Evolutionary conservation across 129 eudicot genomes (phyloP).

Genomic region (Lactuca saligna): DNA sequence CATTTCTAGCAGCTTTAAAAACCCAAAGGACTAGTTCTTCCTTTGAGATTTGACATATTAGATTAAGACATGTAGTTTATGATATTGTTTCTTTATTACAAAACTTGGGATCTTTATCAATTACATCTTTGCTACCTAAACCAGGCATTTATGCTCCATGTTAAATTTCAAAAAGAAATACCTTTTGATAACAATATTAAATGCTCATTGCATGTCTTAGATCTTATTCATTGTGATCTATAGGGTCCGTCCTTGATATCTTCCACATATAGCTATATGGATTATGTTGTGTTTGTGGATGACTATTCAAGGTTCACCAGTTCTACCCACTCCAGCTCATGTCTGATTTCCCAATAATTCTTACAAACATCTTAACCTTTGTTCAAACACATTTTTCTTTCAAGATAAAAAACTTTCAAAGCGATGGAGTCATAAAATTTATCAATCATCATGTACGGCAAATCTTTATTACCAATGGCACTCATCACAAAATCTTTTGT

Average conservation of each 20-base stretch:
- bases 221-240: background rate
- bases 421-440: background rate
- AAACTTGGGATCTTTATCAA: background rate
- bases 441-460: background rate
- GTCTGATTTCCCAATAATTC: background rate
- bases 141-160: background rate
- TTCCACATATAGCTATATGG: background rate
- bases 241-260: background rate
- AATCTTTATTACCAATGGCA: background rate
- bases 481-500: background rate
- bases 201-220: background rate
- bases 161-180: background rate
- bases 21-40: background rate
- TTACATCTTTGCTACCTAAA: background rate
- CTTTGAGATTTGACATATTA: background rate
- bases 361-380: background rate
- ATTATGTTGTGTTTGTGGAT: constrained; percentile 5
- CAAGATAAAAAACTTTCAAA: too few species aligned
- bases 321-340: background rate
- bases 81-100: background rate
- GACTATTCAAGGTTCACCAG: background rate
- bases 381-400: background rate
- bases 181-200: background rate
- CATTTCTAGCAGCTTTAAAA: too few species aligned
- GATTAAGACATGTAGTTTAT: background rate